Evolutionary conservation across 805 yeast species (phyloP).

Genomic region (Monosporozyma servazzii): DNA sequence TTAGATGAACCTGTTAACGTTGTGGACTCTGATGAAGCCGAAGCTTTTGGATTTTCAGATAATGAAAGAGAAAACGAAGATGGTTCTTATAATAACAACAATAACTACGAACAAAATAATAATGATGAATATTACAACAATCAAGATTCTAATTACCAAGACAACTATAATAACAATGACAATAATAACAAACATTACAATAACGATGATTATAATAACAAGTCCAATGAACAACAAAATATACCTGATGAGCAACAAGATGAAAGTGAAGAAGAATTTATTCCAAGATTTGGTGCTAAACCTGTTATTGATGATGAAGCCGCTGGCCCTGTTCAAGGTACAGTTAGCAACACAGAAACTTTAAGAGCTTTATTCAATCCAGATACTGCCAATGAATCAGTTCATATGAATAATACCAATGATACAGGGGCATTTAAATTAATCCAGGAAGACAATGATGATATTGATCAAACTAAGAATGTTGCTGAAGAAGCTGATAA

Average conservation of each 20-base stretch:
- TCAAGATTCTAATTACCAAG: neutral
- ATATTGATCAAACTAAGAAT: slow-evolving; percentile 31
- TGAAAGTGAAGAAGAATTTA: slow-evolving; percentile 37
- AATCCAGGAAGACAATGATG: slow-evolving; percentile 39
- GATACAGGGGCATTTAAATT: slow-evolving; percentile 34
- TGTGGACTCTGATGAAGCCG: slow-evolving; percentile 34
- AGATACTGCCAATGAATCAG: slow-evolving; percentile 8
- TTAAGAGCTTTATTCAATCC: slow-evolving; percentile 54
- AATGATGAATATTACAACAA: neutral
- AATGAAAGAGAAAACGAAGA: slow-evolving; percentile 32
- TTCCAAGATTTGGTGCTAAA: slow-evolving; percentile 43
- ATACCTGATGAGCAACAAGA: slow-evolving; percentile 12
- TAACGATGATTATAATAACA: neutral
- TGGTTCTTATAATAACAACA: neutral
- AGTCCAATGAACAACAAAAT: neutral
- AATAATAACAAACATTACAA: neutral
- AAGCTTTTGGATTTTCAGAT: slow-evolving; percentile 32
- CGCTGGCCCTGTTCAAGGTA: slow-evolving; percentile 14
- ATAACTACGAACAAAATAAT: neutral
- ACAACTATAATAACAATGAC: slow-evolving; percentile 1
- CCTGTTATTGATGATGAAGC: slow-evolving; percentile 1
- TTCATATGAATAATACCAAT: slow-evolving; percentile 8
- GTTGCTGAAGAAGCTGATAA: slow-evolving; percentile 27
- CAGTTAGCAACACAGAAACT: slow-evolving; percentile 45
- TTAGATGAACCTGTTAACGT: slow-evolving; percentile 43